A percentile compares a stretch with the other conserved stretches of the same genome.
phyloP scores from a whole-genome alignment of 768 basidiomycete genomes.

The Podaxis sp. region DNA sequence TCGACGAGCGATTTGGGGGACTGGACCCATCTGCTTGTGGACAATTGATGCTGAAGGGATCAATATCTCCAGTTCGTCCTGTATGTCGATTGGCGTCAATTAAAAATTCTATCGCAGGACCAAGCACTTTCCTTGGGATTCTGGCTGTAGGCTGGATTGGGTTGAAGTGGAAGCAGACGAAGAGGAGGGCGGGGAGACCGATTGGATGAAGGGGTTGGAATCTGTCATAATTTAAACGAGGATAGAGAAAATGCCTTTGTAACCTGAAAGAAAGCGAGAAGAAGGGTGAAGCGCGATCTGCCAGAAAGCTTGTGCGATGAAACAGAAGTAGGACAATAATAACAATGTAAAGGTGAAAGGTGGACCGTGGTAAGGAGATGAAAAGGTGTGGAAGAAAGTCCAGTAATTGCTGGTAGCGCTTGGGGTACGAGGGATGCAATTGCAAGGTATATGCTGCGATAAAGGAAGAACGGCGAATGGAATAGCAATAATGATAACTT shows the following conservation, averaged over 20 bases:
- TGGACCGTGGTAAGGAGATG: not conserved
- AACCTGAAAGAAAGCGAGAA: not conserved
- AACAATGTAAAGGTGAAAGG: not conserved
- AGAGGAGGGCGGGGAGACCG: too few relatives aligned
- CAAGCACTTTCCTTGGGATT: not conserved
- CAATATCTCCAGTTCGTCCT: not conserved
- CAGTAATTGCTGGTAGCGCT: constrained; percentile 13
- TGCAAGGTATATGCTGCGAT: constrained; percentile 3
- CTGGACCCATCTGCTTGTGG: not conserved
- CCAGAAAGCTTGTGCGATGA: constrained; percentile 8
- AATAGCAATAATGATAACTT: constrained; percentile 14
- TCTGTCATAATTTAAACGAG: constrained; percentile 11
- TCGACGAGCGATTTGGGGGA: not conserved
- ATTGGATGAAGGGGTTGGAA: not conserved
- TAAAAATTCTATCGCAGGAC: not conserved
- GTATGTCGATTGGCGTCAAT: not conserved
- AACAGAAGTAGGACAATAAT: not conserved
- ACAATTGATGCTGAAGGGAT: not conserved
- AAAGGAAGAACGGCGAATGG: constrained; percentile 7
- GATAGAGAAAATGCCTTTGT: not conserved
- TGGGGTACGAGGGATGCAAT: not conserved
- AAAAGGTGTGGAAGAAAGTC: not conserved
- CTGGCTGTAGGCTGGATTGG: not conserved
- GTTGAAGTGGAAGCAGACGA: not conserved
- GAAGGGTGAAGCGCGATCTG: not conserved